Evolutionary conservation across 257 asterid species (phyloP).

Genomic region (Solanum verrucosum): DNA sequence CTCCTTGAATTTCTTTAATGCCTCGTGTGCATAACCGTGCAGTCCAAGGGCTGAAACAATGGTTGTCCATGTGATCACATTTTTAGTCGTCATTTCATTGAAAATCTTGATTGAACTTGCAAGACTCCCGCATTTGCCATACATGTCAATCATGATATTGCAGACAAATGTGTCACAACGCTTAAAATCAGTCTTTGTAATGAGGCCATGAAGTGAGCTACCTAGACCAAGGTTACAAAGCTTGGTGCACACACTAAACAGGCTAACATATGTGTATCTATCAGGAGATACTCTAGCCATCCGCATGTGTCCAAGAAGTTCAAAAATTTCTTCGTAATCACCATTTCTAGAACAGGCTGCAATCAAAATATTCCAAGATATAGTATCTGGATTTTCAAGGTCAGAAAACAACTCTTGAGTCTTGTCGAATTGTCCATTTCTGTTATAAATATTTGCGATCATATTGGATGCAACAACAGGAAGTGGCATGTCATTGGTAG

Average conservation of each 20-base stretch:
- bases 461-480: slow-evolving; percentile 45
- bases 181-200: slow-evolving; percentile 31
- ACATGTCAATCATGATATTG: slow-evolving; percentile 76
- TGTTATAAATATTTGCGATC: slow-evolving; percentile 62
- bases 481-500: slow-evolving; percentile 11
- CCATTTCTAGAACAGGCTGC: slow-evolving; percentile 85
- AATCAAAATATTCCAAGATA: slow-evolving; percentile 81
- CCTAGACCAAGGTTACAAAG: slow-evolving; percentile 68
- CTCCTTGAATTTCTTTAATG: slow-evolving; percentile 45
- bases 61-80: slow-evolving; percentile 66
- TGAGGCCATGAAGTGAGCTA: slow-evolving; percentile 59
- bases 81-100: slow-evolving; percentile 28
- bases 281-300: slow-evolving; percentile 40
- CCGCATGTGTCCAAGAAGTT: slow-evolving; percentile 66
- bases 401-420: slow-evolving; percentile 67
- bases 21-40: slow-evolving; percentile 65
- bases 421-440: slow-evolving; percentile 46
- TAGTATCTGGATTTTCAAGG: slow-evolving; percentile 57
- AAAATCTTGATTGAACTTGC: slow-evolving; percentile 51
- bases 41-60: slow-evolving; percentile 57
- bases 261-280: slow-evolving; percentile 69
- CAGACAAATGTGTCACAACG: slow-evolving; percentile 51
- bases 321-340: slow-evolving; percentile 56
- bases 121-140: slow-evolving; percentile 72
- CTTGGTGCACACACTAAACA: slow-evolving; percentile 56